Evolutionary conservation across 495 filamentous ascomycete genomes (phyloP), one percentile per base, ranked within the genome.

Genomic region (Penicillium riverlandense): DNA sequence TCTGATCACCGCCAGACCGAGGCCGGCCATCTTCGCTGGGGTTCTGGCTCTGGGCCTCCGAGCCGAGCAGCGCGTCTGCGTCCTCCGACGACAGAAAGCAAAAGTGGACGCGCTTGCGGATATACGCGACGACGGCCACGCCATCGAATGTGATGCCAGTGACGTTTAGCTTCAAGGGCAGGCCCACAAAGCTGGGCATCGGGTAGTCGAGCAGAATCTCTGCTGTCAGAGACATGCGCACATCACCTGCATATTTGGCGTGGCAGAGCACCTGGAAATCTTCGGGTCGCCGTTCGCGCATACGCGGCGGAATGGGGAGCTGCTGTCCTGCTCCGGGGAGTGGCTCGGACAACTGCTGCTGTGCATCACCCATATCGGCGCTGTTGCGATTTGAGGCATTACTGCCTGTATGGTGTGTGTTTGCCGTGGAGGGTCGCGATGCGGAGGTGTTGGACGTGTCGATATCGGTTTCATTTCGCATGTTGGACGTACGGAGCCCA

Each of bases 201-300:
- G 92, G 92, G 59, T 97, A 98, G 66, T 98, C 92, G 28, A 98
- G 85, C 13, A 97, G 71, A 34, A 98, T 90, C 58, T 96, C 89
- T 1, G 92, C 88, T 11, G 92, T 96, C 13, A 98, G 69, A 38
- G 88, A 88, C 4, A 98, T 72, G 38, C 81, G 80, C 22, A 98
- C 72, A 48, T 95, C 83, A 1, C 92, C 92, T 1, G 78, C 75
- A 61, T 98, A 98, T 37, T 81, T 80, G 29, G 90, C 90, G 52
- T 88, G 89, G 48, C 90, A 87, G 0, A 96, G 83, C 15, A 95
- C 81, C 61, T 97, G 94, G 13, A 95, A 69, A 59, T 98, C 92
- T 48, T 67, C 59, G 14, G 66, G 70, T 6, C 57, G 60, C 10
- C 63, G 67, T 41, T 71, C 65, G 29, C 63, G 66, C 59, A 65